A percentile compares a stretch with the other conserved stretches of the same genome.
These are phyloP conservation scores for Fusarium pilosicola DNA, from an alignment of 2,329 filamentous ascomycete species.

Conservation along the genomic window DNA sequence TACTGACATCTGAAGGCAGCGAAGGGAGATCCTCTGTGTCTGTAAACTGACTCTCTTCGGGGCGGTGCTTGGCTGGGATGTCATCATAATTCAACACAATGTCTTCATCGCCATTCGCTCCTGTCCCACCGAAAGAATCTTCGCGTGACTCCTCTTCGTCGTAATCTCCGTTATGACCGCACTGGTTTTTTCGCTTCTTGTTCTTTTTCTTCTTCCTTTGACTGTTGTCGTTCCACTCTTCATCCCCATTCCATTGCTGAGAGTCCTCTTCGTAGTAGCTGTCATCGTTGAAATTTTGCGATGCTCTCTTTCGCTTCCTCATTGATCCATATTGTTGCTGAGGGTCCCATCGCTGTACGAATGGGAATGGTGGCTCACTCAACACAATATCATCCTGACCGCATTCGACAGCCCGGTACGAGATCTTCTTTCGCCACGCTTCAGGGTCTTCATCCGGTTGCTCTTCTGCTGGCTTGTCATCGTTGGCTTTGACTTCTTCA, in stretches of 20 bases:
- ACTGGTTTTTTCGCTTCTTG: constrained; percentile 52
- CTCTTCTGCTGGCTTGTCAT: constrained; percentile 6
- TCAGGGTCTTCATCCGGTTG: constrained; percentile 59
- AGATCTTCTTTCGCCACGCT: constrained; percentile 79
- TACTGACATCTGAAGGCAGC: constrained; percentile 66
- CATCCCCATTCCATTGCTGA: constrained; percentile 43
- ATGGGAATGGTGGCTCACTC: constrained; percentile 86
- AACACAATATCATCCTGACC: constrained; percentile 74
- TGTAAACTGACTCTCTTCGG: constrained; percentile 57
- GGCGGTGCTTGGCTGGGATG: constrained; percentile 44
- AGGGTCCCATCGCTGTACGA: constrained; percentile 87
- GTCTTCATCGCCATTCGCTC: constrained; percentile 39
- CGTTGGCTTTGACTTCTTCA: constrained; percentile 18
- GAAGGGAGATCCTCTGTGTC: constrained; percentile 69
- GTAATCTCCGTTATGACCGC: constrained; percentile 12
- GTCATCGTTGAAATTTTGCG: constrained; percentile 48
- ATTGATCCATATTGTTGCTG: constrained; percentile 66
- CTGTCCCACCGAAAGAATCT: neutral
- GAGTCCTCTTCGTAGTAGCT: constrained; percentile 44
- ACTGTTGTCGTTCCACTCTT: constrained; percentile 49
- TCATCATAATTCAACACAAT: constrained; percentile 55
- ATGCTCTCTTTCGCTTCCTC: constrained; percentile 61
- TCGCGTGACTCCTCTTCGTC: constrained; percentile 18
- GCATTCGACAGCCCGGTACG: constrained; percentile 85
- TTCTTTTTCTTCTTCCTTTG: constrained; percentile 49